Conservation (phyloP, 495 filamentous ascomycete species). For the Trichoderma reesei region DNA sequence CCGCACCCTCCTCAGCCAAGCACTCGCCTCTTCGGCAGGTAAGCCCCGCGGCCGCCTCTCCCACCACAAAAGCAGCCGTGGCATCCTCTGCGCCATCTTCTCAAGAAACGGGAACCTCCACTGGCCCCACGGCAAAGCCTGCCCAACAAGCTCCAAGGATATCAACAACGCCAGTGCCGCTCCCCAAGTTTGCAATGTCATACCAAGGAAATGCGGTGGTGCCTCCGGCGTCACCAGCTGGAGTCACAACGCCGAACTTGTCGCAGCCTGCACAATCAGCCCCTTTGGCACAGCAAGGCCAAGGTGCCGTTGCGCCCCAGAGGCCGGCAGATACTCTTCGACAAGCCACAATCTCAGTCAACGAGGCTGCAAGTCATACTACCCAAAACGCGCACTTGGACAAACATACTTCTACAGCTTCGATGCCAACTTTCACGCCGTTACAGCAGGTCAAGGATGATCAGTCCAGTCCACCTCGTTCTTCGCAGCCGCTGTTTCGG, state of each 20-base stretch:
- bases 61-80: not conserved
- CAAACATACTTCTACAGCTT: not conserved
- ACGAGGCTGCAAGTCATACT: not conserved
- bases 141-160: not conserved
- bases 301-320: not conserved
- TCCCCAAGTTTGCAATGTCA: constrained; percentile 8
- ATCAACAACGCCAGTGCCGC: constrained; percentile 5
- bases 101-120: not conserved
- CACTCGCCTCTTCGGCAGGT: not conserved
- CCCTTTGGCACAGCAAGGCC: not conserved
- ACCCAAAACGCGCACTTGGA: not conserved
- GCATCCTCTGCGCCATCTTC: not conserved
- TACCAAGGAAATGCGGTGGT: not conserved
- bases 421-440: not conserved
- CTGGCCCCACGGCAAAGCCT: not conserved
- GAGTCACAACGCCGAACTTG: not conserved
- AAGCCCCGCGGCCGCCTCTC: not conserved
- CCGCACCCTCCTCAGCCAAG: not conserved
- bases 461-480: not conserved
- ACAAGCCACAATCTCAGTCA: not conserved
- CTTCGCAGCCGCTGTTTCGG: too few relatives aligned
- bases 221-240: not conserved
- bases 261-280: not conserved
- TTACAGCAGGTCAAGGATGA: not conserved
- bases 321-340: not conserved